A percentile compares a stretch with the other conserved stretches of the same genome.
Evolutionary conservation across 495 filamentous ascomycete species (phyloP).

Genomic region (Podospora tetraspora): DNA sequence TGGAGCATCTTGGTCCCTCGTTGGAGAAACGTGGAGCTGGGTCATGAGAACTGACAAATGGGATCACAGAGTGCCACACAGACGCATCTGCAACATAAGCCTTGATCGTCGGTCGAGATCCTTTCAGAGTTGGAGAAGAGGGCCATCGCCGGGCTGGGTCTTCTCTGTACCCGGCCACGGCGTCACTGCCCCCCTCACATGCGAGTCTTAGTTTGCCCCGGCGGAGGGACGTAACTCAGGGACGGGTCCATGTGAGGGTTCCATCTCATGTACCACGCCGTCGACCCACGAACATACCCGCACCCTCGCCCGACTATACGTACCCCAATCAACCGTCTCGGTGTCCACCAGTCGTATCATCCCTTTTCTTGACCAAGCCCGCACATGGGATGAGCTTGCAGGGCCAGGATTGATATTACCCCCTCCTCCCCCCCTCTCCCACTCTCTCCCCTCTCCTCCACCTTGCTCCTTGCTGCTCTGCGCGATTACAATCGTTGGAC

Average conservation of each 20-base stretch:
- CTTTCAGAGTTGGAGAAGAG: not conserved
- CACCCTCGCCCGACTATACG: not conserved
- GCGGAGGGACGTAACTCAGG: not conserved
- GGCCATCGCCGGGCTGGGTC: not conserved
- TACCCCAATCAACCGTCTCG: not conserved
- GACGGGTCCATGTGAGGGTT: not conserved
- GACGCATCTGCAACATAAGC: not conserved
- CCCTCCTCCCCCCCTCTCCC: not conserved
- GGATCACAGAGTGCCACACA: not conserved
- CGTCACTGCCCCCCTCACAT: not conserved
- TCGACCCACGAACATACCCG: not conserved
- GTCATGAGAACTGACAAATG: not conserved
- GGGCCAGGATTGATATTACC: constrained; percentile 9
- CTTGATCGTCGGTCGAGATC: not conserved
- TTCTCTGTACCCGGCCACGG: not conserved
- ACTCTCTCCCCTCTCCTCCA: not conserved
- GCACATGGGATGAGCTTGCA: not conserved
- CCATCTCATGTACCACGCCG: constrained; percentile 2
- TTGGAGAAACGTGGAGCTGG: not conserved
- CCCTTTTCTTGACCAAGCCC: not conserved
- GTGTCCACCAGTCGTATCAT: constrained; percentile 9
- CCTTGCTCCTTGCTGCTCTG: not conserved
- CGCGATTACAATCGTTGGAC: not conserved
- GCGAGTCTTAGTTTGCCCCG: not conserved
- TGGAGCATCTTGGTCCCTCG: not conserved